Conservation (phyloP, 768 basidiomycete species). For the Lentinula edodes region DNA sequence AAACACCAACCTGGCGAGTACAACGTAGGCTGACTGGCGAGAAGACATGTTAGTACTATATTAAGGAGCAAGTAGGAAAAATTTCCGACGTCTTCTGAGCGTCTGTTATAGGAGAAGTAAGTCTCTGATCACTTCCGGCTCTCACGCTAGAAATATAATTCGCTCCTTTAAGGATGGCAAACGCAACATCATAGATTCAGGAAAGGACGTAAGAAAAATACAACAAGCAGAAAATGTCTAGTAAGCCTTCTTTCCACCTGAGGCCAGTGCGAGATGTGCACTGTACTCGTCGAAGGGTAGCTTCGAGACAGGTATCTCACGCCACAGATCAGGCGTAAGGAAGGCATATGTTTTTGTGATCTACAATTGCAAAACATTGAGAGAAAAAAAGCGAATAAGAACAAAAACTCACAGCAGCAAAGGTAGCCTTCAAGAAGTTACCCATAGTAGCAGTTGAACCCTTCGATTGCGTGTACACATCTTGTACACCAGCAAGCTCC, state of each 20-base stretch:
- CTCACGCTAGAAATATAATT: neutral
- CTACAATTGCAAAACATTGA: conserved; percentile 28
- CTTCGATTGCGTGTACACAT: conserved; percentile 96
- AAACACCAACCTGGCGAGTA: neutral
- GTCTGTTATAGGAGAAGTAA: neutral
- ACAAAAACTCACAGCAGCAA: conserved; percentile 66
- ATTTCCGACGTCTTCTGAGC: neutral
- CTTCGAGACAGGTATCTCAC: conserved; percentile 85
- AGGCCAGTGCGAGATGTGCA: conserved; percentile 79
- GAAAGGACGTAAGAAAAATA: conserved; percentile 3
- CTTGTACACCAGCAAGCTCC: conserved; percentile 96
- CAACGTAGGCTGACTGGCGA: conserved; percentile 4
- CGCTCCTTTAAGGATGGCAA: neutral
- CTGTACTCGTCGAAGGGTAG: conserved; percentile 95
- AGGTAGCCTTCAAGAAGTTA: conserved; percentile 98
- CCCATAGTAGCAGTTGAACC: conserved; percentile 99
- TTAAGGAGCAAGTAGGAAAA: neutral
- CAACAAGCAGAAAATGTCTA: conserved; percentile 19
- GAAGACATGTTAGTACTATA: conserved; percentile 1
- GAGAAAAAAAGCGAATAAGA: neutral
- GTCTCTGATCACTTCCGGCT: neutral
- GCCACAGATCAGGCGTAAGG: conserved; percentile 98
- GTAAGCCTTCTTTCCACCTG: conserved; percentile 65
- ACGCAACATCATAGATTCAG: conserved; percentile 3
- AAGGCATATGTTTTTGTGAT: conserved; percentile 98